phyloP scores from a whole-genome alignment of 2,329 filamentous ascomycete genomes.

The Elsinoe australis region DNA sequence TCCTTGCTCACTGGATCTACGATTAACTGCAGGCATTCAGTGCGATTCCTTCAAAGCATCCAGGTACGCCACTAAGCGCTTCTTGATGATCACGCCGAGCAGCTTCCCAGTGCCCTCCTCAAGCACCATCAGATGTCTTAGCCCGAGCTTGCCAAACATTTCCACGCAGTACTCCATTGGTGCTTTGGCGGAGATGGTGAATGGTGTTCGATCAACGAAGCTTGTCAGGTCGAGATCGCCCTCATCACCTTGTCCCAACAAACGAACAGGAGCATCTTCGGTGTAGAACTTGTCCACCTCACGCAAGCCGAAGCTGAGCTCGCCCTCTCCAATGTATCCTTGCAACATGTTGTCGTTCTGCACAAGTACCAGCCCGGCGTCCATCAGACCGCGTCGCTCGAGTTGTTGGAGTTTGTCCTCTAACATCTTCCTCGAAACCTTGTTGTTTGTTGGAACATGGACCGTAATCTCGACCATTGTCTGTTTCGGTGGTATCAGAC shows the following conservation, averaged over 20 bases:
- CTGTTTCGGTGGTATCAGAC: conserved; percentile 45
- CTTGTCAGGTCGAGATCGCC: conserved; percentile 39
- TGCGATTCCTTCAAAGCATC: conserved; percentile 34
- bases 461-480: conserved; percentile 53
- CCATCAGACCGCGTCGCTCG: conserved; percentile 46
- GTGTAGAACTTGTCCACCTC: conserved; percentile 32
- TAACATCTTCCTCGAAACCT: conserved; percentile 37
- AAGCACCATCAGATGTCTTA: conserved; percentile 47
- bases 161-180: conserved; percentile 54
- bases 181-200: conserved; percentile 44
- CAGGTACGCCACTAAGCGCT: conserved; percentile 47
- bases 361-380: conserved; percentile 51
- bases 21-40: too few species aligned
- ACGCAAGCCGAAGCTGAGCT: conserved; percentile 45
- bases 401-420: conserved; percentile 42
- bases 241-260: conserved; percentile 34
- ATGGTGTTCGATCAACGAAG: conserved; percentile 49
- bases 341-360: conserved; percentile 42
- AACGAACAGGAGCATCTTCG: conserved; percentile 30
- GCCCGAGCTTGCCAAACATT: conserved; percentile 52
- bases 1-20: too few species aligned
- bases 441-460: conserved; percentile 38
- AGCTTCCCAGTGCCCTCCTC: conserved; percentile 46
- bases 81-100: conserved; percentile 52
- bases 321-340: conserved; percentile 49